Evolutionary conservation across 2,329 filamentous ascomycete genomes (phyloP).

Genomic region (Paraphoma chrysanthemicola): DNA sequence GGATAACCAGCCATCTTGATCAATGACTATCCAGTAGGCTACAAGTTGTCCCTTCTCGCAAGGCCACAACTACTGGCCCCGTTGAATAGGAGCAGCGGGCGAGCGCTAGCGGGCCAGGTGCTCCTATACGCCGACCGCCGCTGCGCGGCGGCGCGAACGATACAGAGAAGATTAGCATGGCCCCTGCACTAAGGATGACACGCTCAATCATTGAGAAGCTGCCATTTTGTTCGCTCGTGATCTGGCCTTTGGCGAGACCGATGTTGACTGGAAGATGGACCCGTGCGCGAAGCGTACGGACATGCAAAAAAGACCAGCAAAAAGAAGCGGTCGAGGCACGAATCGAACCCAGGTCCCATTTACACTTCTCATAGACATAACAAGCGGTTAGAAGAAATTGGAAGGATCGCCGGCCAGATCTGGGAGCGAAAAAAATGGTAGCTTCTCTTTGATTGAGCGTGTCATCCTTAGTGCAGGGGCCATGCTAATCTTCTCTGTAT

Average conservation of each 20-base stretch:
- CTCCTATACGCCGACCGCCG: background rate
- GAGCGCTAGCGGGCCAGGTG: too few species aligned
- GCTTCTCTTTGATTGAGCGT: constrained; percentile 53
- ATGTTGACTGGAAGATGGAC: background rate
- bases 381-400: background rate
- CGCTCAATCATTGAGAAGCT: constrained; percentile 3
- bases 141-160: constrained; percentile 13
- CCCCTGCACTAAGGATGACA: constrained; percentile 1
- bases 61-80: too few species aligned
- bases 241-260: background rate
- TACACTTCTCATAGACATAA: background rate
- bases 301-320: background rate
- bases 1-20: too few species aligned
- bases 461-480: constrained; percentile 88
- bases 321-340: background rate
- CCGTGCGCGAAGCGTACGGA: background rate
- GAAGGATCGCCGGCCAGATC: background rate
- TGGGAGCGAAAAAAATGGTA: constrained; percentile 42
- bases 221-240: constrained; percentile 38
- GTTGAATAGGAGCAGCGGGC: too few species aligned
- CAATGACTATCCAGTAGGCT: too few species aligned
- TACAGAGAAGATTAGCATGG: constrained; percentile 38
- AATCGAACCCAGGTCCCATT: background rate
- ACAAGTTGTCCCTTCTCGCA: too few species aligned
- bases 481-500: constrained; percentile 53